phyloP scores from a whole-genome alignment of 331 rosid genomes.

The Erythrophleum ivorense region DNA sequence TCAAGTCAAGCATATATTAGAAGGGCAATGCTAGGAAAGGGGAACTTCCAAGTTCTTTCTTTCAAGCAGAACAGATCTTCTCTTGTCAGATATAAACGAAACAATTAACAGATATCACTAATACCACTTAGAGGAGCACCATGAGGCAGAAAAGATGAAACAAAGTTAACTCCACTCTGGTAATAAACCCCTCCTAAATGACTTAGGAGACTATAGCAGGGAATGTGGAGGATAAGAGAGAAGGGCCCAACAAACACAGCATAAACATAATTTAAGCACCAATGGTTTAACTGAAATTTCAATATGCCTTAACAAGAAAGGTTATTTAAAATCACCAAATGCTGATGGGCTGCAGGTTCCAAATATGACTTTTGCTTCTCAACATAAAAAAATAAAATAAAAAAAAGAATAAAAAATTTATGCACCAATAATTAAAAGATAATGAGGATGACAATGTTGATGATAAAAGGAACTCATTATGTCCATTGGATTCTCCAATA shows the following conservation, averaged over 20 bases:
- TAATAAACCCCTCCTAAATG: not conserved
- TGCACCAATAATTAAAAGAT: not conserved
- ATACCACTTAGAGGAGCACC: not conserved
- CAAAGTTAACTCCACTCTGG: constrained; percentile 4
- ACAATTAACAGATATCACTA: not conserved
- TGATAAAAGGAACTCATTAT: not conserved
- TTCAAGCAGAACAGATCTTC: constrained; percentile 3
- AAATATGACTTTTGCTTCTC: not conserved
- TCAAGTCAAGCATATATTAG: not conserved
- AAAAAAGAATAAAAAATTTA: not conserved
- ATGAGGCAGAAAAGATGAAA: not conserved
- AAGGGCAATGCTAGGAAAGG: constrained; percentile 1
- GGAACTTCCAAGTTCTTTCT: not conserved
- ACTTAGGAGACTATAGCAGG: not conserved
- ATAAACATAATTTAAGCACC: too few relatives aligned
- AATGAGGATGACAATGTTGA: not conserved
- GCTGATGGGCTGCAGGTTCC: not conserved
- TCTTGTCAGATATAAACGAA: constrained; percentile 6
- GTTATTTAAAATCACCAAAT: not conserved
- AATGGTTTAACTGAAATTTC: not conserved
- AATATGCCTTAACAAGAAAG: constrained; percentile 18
- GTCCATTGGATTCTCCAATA: not conserved
- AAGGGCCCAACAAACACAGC: not conserved
- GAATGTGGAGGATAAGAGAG: not conserved
- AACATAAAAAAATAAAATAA: not conserved